Base-by-base conservation (phyloP, 2,329 filamentous ascomycete species). In the Ophiostoma montium region DNA sequence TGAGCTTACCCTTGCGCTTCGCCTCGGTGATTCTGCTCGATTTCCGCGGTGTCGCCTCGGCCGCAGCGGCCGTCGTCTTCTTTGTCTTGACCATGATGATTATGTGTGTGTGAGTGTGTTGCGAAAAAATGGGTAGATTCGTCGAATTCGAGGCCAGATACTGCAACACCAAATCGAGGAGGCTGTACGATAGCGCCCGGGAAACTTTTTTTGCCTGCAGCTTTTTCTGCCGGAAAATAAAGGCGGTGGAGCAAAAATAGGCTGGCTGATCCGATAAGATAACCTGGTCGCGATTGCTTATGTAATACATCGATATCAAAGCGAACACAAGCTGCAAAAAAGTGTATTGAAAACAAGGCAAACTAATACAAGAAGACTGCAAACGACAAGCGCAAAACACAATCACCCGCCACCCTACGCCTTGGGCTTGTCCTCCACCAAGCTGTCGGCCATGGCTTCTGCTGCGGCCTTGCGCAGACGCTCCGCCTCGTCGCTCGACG, bases 381-480 rank as follows among this genome's bases (percentile, higher is more conserved):
- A 27, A 27, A 27, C 4, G 8, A 27, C 4, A 27, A 27, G 8
- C 4, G 8, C 4, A 27, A 27, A 27, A 41, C 36, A 8, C 9
- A 9, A 11, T n/a, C 23, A 42, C 8, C 15, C 10, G 1, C 12
- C 9, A 27, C 12, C 3, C 31, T 46, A 52, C 8, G 48, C 49
- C 49, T 54, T 53, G 13, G 53, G 38, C 56, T 57, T 57, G 45
- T 56, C 53, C 8, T 57, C 57, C 3, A 58, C 57, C 13, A 58
- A 49, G 41, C 57, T 58, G 43, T 58, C 57, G 5, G 55, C 54
- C 57, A 58, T 58, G 23, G 57, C 57, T 46, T 58, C 57, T 8
- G 57, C 57, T 2, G 57, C 57, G 1, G 57, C 57, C 52, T 57
- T 54, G 49, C 57, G 57, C 50, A 58, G 55, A n/a, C 57, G 52